Percentiles rank a stretch among this genome's conserved stretches.
These are phyloP conservation scores for Candida piceae DNA, from an alignment of 805 yeast genomes.

Conservation along the genomic window DNA sequence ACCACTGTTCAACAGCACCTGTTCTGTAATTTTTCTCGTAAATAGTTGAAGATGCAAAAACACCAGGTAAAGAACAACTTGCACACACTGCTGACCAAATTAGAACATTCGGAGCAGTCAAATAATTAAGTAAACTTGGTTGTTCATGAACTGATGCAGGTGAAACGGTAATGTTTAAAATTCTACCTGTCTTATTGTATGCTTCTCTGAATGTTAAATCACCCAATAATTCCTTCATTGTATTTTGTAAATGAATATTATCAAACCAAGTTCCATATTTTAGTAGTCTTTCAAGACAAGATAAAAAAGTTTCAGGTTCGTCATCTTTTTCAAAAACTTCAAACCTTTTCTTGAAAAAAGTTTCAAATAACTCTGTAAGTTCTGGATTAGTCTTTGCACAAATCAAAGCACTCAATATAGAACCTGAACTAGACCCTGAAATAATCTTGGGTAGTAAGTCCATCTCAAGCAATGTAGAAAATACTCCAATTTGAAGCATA, in stretches of 20 bases:
- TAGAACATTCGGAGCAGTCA: constrained; percentile 76
- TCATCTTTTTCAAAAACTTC: constrained; percentile 46
- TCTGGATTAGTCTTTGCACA: constrained; percentile 79
- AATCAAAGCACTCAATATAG: constrained; percentile 84
- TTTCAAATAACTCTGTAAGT: constrained; percentile 48
- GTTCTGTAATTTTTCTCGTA: constrained; percentile 78
- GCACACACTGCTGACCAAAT: constrained; percentile 91
- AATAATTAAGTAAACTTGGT: constrained; percentile 72
- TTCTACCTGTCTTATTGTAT: constrained; percentile 86
- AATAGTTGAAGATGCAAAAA: constrained; percentile 81
- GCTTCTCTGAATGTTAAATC: constrained; percentile 93
- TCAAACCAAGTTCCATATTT: constrained; percentile 91
- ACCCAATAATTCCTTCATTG: constrained; percentile 78
- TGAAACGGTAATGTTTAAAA: constrained; percentile 91
- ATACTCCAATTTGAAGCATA: constrained; percentile 85
- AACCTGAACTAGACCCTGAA: constrained; percentile 95
- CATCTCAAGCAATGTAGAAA: constrained; percentile 69
- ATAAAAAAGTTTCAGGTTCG: constrained; percentile 45
- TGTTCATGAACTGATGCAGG: constrained; percentile 89
- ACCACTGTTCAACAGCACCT: constrained; percentile 76
- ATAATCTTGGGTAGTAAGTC: constrained; percentile 79
- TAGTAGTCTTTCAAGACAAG: constrained; percentile 55
- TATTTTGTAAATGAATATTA: constrained; percentile 59
- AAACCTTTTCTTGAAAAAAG: constrained; percentile 55
- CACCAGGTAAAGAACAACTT: constrained; percentile 89